A percentile compares a stretch with the other conserved stretches of the same genome.
Evolutionary conservation across 345 rosid genomes (phyloP).

Genomic region (Eucalyptus regnans): DNA sequence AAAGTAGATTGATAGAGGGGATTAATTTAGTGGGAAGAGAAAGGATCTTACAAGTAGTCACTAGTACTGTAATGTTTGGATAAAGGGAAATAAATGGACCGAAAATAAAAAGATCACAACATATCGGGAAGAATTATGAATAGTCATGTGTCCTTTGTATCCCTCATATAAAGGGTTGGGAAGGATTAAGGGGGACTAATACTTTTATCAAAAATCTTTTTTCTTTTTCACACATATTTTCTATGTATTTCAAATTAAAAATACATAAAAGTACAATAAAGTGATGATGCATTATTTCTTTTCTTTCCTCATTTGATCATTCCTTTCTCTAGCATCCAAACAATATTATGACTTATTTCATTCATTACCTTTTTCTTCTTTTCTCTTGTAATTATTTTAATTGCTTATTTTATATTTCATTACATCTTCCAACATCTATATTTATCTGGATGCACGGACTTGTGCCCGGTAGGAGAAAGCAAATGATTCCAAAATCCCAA

Average conservation of each 20-base stretch:
- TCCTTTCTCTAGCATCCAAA: neutral
- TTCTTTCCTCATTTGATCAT: neutral
- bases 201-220: fast-evolving
- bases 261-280: neutral
- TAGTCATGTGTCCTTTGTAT: fast-evolving
- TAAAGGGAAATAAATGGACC: fast-evolving
- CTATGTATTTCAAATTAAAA: fast-evolving
- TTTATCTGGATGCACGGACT: neutral
- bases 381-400: neutral
- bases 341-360: neutral
- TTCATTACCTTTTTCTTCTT: neutral
- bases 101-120: fast-evolving
- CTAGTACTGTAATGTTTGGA: fast-evolving
- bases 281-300: neutral
- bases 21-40: neutral
- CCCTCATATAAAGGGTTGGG: neutral
- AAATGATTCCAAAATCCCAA: too few relatives aligned
- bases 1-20: fast-evolving
- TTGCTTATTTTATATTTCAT: neutral
- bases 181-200: neutral
- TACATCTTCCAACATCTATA: neutral
- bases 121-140: fast-evolving
- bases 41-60: fast-evolving
- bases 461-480: fast-evolving
- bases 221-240: fast-evolving